Evolutionary conservation across 2,329 filamentous ascomycete genomes (phyloP).

Genomic region (Chaetomiaceae sp.): DNA sequence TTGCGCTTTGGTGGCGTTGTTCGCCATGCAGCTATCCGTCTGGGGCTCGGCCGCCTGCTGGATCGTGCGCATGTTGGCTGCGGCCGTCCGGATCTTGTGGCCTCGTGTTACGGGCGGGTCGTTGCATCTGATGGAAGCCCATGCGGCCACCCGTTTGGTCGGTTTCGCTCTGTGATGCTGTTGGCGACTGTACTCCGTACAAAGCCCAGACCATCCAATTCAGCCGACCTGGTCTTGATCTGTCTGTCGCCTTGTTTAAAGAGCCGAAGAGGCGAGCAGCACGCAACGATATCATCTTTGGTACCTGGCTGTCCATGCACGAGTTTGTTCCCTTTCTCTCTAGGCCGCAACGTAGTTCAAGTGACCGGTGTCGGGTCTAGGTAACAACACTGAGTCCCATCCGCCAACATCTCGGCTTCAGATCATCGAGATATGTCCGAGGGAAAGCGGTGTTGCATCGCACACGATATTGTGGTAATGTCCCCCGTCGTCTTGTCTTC

Average conservation of each 20-base stretch:
- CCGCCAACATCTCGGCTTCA: too few species aligned
- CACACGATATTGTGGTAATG: background rate
- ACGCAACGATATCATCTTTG: too few species aligned
- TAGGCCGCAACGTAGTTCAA: too few species aligned
- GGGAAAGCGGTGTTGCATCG: background rate
- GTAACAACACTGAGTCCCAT: too few species aligned
- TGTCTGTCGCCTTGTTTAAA: too few species aligned
- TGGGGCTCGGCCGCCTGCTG: background rate
- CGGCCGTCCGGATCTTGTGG: conserved; percentile 1
- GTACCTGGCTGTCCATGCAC: too few species aligned
- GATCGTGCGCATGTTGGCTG: conserved; percentile 9
- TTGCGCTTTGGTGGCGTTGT: background rate
- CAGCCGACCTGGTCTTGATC: too few species aligned
- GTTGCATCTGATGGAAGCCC: background rate
- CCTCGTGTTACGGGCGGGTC: background rate
- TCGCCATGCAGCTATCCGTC: background rate
- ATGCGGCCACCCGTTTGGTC: background rate
- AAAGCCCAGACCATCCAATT: too few species aligned
- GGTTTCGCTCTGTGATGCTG: background rate
- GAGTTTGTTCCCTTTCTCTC: too few species aligned
- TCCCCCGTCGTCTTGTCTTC: background rate
- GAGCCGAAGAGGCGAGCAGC: too few species aligned
- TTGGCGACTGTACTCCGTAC: too few species aligned
- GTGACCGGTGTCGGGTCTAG: too few species aligned
- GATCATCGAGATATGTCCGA: background rate